Conservation (phyloP, 2,329 filamentous ascomycete genomes). For the Akanthomyces lecanii region DNA sequence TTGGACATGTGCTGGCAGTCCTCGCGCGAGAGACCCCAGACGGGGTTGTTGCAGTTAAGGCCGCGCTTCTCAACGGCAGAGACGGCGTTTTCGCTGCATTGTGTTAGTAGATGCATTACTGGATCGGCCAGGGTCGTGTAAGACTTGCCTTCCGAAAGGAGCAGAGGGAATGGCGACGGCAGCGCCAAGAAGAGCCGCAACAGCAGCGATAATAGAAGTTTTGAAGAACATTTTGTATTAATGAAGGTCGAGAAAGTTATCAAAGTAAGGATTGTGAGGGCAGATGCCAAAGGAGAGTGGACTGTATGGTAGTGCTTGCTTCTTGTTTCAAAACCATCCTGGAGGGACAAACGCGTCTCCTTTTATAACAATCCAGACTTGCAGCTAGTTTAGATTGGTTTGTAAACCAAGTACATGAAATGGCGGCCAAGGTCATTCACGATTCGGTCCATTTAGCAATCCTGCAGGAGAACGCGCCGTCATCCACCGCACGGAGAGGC, state of each 20-base stretch:
- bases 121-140: neutral
- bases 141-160: neutral
- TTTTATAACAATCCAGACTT: neutral
- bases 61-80: neutral
- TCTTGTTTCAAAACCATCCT: neutral
- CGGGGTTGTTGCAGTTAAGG: slow-evolving; percentile 20
- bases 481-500: too few relatives aligned
- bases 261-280: neutral
- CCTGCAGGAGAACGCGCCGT: neutral
- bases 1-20: slow-evolving; percentile 28
- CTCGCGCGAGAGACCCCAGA: slow-evolving; percentile 21
- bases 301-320: neutral
- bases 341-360: neutral
- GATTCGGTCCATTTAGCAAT: neutral
- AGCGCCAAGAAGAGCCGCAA: slow-evolving; percentile 3
- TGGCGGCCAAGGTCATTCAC: neutral
- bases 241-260: neutral
- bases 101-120: neutral
- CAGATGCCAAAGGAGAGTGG: neutral
- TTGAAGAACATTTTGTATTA: slow-evolving; percentile 6
- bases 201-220: slow-evolving; percentile 2
- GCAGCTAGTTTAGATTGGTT: neutral
- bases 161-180: neutral
- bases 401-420: neutral
- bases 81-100: neutral